A percentile compares a stretch with the other conserved stretches of the same genome.
phyloP scores from a whole-genome alignment of 2,329 filamentous ascomycete species.

The Aspergillus clavatus region DNA sequence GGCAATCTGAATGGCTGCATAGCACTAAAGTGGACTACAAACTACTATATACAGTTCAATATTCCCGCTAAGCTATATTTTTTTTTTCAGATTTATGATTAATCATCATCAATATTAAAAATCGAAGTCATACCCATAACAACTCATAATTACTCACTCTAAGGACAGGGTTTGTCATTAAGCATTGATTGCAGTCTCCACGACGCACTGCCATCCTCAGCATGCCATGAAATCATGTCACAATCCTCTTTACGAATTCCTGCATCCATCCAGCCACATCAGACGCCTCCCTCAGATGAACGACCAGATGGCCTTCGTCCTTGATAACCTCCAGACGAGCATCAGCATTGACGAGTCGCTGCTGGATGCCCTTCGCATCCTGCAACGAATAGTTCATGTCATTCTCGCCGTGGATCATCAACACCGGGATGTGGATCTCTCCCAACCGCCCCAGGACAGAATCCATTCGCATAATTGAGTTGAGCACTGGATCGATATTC shows the following conservation, averaged over 20 bases:
- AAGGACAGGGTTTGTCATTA: too few relatives aligned
- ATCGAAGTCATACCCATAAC: too few relatives aligned
- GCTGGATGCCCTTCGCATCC: background rate
- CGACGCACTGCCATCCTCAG: too few relatives aligned
- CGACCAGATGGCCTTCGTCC: constrained; percentile 1
- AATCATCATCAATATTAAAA: too few relatives aligned
- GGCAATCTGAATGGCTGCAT: too few relatives aligned
- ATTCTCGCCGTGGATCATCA: constrained; percentile 2
- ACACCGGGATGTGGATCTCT: background rate
- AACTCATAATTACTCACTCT: too few relatives aligned
- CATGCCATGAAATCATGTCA: background rate
- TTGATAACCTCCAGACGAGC: constrained; percentile 1
- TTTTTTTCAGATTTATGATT: too few relatives aligned
- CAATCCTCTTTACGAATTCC: background rate
- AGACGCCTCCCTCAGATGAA: background rate
- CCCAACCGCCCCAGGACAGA: constrained; percentile 1
- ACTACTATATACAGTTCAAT: too few relatives aligned
- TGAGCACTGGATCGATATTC: background rate
- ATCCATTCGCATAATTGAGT: constrained; percentile 2
- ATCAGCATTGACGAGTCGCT: background rate
- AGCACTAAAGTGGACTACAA: too few relatives aligned
- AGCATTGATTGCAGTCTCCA: too few relatives aligned
- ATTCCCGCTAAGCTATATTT: too few relatives aligned
- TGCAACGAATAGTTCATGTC: constrained; percentile 1
- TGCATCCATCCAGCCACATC: constrained; percentile 3